Evolutionary conservation across 768 basidiomycete species (phyloP), one percentile per base, ranked within the genome.

Genomic region (Boletus pseudo-olivaceus): DNA sequence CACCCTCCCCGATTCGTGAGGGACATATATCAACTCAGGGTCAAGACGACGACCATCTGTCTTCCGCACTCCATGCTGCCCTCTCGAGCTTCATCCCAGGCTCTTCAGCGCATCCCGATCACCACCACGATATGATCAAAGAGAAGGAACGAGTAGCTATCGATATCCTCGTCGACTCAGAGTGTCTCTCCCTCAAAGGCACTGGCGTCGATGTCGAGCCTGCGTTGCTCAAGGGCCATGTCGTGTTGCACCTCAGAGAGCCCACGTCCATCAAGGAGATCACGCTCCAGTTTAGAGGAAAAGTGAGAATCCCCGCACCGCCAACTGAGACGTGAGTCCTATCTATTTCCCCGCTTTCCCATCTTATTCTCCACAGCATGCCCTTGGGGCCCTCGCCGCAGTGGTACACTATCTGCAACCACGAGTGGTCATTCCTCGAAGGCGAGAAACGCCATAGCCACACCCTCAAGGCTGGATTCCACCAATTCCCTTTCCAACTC

Each of bases 381-480:
- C 23, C 67, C 30, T 55, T 71, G 40, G 51, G 58, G n/a, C 10
- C 53, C 1, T 68, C 80, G 0, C 72, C 75, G 10, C 68, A 81
- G 54, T 82, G 79, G 17, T 87, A 84, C 64, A 74, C 81, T 40
- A 71, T 94, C 40, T 88, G 87, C 70, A 82, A 81, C 54, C 91
- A 95, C 65, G 90, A 93, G 57, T 95, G 92, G 93, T 88, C 90
- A 15, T 95, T 97, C 75, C 84, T 96, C 46, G 87, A 92, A 62
- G 89, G 90, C 53, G 83, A 86, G 62, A 88, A 84, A 70, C 79
- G 77, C 39, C 85, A 88, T 64, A 76, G 80, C 11, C 93, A 91
- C 63, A 98, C 94, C 0, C 85, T 98, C 67, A 97, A 98, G 73
- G 93, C 94, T n/a, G 96, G 96, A 14, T 85, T 84, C 34, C 96